phyloP scores from a whole-genome alignment of 768 basidiomycete genomes.

The Jaapia argillacea region DNA sequence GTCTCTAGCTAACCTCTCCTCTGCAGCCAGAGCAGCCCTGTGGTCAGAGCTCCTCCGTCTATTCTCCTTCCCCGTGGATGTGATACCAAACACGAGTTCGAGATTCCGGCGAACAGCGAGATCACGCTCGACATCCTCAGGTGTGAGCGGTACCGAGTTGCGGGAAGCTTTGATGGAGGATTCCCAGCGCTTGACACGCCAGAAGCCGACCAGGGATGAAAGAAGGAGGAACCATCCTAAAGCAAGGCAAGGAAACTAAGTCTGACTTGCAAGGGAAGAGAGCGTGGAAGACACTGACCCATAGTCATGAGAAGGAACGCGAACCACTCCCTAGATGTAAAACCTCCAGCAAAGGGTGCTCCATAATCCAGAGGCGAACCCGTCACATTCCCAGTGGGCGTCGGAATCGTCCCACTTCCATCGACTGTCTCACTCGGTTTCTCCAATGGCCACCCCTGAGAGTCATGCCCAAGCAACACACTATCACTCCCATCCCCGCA shows the following conservation, averaged over 20 bases:
- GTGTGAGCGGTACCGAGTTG: constrained; percentile 21
- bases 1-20: constrained; percentile 37
- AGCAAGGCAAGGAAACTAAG: background rate
- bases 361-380: too few relatives aligned
- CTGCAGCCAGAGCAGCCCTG: constrained; percentile 11
- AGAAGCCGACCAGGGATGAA: constrained; percentile 72
- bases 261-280: background rate
- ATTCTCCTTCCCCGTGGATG: constrained; percentile 24
- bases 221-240: constrained; percentile 87
- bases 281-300: constrained; percentile 31
- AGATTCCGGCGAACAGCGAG: constrained; percentile 39
- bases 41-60: constrained; percentile 1
- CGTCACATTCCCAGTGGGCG: constrained; percentile 8
- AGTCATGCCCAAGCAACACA: background rate
- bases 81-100: constrained; percentile 40
- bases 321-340: constrained; percentile 75
- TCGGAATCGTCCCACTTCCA: constrained; percentile 13
- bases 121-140: constrained; percentile 43
- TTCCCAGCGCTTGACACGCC: constrained; percentile 84
- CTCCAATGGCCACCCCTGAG: background rate
- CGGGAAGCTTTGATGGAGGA: constrained; percentile 44
- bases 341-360: too few relatives aligned
- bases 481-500: background rate
- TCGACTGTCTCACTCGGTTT: constrained; percentile 4
- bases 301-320: constrained; percentile 88